Evolutionary conservation across 2,329 filamentous ascomycete genomes (phyloP).

Genomic region (Colletotrichum eleusines): DNA sequence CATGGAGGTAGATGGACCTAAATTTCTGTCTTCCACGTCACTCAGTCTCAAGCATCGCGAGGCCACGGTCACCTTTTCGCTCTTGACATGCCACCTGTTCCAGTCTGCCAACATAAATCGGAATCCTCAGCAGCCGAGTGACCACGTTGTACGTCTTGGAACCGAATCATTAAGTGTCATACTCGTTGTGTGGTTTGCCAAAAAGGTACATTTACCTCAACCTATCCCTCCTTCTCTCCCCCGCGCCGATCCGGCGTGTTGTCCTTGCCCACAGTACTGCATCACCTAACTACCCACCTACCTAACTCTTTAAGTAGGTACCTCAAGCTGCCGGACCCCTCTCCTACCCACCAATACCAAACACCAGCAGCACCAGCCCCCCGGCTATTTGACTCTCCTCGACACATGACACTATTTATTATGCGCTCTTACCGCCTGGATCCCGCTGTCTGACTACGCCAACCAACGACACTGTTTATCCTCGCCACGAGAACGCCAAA

Average conservation of each 20-base stretch:
- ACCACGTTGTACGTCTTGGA: background rate
- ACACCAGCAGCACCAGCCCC: conserved; percentile 6
- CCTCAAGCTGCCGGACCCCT: conserved; percentile 30
- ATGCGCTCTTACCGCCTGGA: conserved; percentile 35
- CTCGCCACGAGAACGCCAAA: background rate
- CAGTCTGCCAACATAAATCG: background rate
- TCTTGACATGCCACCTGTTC: conserved; percentile 30
- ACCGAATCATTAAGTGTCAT: conserved; percentile 21
- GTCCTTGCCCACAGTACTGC: background rate
- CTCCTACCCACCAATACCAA: conserved; percentile 32
- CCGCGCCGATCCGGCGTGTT: conserved; percentile 19
- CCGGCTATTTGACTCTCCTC: conserved; percentile 12
- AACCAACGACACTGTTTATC: conserved; percentile 9
- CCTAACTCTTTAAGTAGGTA: conserved; percentile 14
- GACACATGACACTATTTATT: conserved; percentile 37
- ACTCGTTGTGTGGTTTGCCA: conserved; percentile 7
- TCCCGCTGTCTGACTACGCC: conserved; percentile 13
- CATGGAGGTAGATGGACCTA: background rate
- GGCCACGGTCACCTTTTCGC: conserved; percentile 27
- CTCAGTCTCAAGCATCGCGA: conserved; percentile 14
- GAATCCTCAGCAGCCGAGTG: conserved; percentile 4
- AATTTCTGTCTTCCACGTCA: background rate
- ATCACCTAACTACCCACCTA: background rate
- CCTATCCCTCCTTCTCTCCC: background rate
- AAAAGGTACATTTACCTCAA: conserved; percentile 17